A percentile compares a stretch with the other conserved stretches of the same genome.
Evolutionary conservation across 345 rosid species (phyloP).

Genomic region (Cardamine occulta): DNA sequence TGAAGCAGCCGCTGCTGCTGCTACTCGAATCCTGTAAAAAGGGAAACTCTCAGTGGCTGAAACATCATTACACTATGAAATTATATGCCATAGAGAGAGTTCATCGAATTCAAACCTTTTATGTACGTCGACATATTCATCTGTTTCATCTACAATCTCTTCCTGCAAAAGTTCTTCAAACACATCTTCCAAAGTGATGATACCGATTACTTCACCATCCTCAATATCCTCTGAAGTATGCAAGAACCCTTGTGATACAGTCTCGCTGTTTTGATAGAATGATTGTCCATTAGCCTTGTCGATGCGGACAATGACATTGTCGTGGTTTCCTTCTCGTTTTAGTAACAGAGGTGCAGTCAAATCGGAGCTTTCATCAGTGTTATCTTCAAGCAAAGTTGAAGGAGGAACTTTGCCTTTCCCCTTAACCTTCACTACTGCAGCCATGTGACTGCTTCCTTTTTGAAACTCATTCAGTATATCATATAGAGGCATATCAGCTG

Average conservation of each 20-base stretch:
- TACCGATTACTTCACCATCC: slow-evolving; percentile 93
- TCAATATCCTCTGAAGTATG: slow-evolving; percentile 73
- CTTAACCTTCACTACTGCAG: slow-evolving; percentile 90
- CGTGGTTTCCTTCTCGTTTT: slow-evolving; percentile 61
- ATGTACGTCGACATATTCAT: slow-evolving; percentile 96
- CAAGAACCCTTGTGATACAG: slow-evolving; percentile 46
- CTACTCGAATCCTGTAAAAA: slow-evolving; percentile 84
- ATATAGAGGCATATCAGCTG: slow-evolving; percentile 95
- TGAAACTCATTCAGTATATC: slow-evolving; percentile 97
- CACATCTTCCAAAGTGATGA: slow-evolving; percentile 96
- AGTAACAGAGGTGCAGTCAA: slow-evolving; percentile 69
- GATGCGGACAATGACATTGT: slow-evolving; percentile 64
- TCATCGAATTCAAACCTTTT: slow-evolving; percentile 56
- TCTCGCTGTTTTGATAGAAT: slow-evolving; percentile 46
- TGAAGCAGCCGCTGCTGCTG: slow-evolving; percentile 93
- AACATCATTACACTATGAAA: not conserved
- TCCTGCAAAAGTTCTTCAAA: slow-evolving; percentile 97
- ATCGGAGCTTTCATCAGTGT: slow-evolving; percentile 51
- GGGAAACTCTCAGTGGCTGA: not conserved
- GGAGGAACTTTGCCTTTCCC: slow-evolving; percentile 60
- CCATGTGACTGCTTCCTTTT: slow-evolving; percentile 99
- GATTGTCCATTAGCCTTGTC: slow-evolving; percentile 54
- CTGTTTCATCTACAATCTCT: slow-evolving; percentile 98
- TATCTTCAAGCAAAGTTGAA: slow-evolving; percentile 52
- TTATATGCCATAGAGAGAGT: not conserved